phyloP scores from a whole-genome alignment of 2,329 filamentous ascomycete genomes.

The Cercospora berteroae region DNA sequence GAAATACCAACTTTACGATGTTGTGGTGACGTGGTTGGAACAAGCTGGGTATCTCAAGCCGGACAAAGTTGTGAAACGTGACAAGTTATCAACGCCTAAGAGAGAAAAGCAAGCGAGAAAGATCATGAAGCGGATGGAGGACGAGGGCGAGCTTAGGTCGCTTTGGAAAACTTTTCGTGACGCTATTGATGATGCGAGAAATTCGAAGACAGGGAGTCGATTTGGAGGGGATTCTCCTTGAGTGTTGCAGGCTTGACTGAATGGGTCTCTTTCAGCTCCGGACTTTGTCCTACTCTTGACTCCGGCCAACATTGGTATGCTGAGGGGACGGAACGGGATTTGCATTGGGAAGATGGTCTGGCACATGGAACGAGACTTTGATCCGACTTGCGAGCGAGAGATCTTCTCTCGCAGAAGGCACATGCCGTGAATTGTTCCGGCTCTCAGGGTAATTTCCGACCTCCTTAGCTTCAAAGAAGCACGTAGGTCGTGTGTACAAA shows the following conservation, averaged over 20 bases:
- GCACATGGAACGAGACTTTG: neutral
- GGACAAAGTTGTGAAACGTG: slow-evolving; percentile 59
- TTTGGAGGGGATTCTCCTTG: slow-evolving; percentile 12
- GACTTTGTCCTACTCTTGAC: neutral
- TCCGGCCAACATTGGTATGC: neutral
- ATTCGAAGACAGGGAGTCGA: slow-evolving; percentile 43
- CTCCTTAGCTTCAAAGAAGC: neutral
- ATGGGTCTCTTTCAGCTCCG: neutral
- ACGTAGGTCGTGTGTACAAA: neutral
- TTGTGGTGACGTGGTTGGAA: slow-evolving; percentile 63
- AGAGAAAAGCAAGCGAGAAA: slow-evolving; percentile 60
- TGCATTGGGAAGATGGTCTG: neutral
- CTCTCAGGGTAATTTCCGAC: neutral
- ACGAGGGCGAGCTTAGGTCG: slow-evolving; percentile 56
- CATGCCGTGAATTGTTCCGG: neutral
- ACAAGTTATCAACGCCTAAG: slow-evolving; percentile 60
- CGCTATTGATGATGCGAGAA: slow-evolving; percentile 58
- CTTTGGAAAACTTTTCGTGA: slow-evolving; percentile 66
- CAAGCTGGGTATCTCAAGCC: slow-evolving; percentile 58
- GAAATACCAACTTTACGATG: slow-evolving; percentile 71
- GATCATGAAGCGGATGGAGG: slow-evolving; percentile 64
- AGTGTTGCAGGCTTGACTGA: neutral
- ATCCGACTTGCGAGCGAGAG: neutral
- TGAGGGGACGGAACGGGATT: neutral
- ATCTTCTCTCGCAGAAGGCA: neutral